Conservation (phyloP, 164 flowering plant species). For the Magnolia sinica region DNA sequence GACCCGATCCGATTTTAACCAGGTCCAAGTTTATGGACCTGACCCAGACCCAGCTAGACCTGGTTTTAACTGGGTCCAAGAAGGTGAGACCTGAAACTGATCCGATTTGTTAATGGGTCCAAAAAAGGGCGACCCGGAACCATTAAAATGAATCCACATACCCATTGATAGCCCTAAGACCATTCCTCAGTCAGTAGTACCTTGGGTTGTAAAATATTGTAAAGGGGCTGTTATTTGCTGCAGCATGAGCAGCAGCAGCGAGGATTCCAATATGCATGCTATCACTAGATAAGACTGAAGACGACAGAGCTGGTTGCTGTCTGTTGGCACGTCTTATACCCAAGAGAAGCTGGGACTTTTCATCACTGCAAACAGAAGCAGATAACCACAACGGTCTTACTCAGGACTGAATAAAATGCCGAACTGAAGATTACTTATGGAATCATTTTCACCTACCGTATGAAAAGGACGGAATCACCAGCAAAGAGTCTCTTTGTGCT, state of each 20-base stretch:
- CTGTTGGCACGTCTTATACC: constrained; percentile 83
- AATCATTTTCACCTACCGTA: constrained; percentile 44
- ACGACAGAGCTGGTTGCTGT: constrained; percentile 82
- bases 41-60: too few relatives aligned
- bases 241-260: constrained; percentile 98
- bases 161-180: too few relatives aligned
- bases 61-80: too few relatives aligned
- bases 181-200: constrained; percentile 23
- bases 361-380: constrained; percentile 56
- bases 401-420: neutral
- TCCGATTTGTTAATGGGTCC: too few relatives aligned
- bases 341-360: constrained; percentile 77
- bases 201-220: constrained; percentile 93
- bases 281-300: constrained; percentile 94
- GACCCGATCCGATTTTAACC: too few relatives aligned
- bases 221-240: constrained; percentile 89
- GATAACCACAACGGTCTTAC: neutral
- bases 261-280: constrained; percentile 99
- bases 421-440: neutral
- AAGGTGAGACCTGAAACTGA: too few relatives aligned
- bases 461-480: constrained; percentile 91
- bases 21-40: too few relatives aligned
- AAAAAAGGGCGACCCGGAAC: too few relatives aligned
- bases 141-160: too few relatives aligned
- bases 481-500: constrained; percentile 89